Conservation (phyloP, 495 filamentous ascomycete species). For the Penicillium alfredii region DNA sequence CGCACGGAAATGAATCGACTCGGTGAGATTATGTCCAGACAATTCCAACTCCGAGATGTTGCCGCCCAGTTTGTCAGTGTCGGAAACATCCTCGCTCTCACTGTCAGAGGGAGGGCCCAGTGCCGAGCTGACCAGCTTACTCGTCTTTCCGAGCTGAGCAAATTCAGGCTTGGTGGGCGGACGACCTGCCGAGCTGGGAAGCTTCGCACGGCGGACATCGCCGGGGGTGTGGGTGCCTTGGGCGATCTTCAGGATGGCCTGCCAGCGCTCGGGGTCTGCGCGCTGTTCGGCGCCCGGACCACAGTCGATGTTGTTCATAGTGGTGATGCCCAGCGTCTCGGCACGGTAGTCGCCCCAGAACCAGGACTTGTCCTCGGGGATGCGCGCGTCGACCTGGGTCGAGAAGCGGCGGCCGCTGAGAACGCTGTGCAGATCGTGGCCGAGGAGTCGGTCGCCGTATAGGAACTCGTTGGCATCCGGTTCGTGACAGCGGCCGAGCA, state of each 20-base stretch:
- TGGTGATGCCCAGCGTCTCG: constrained; percentile 48
- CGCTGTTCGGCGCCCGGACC: constrained; percentile 37
- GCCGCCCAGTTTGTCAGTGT: no score
- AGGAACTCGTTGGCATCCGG: constrained; percentile 42
- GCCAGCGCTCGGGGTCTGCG: constrained; percentile 37
- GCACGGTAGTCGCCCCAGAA: constrained; percentile 53
- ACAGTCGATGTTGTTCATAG: constrained; percentile 47
- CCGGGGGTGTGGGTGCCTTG: constrained; percentile 27
- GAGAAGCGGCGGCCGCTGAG: constrained; percentile 40
- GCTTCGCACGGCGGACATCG: constrained; percentile 1
- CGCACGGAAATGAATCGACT: background rate
- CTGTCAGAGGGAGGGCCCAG: constrained; percentile 16
- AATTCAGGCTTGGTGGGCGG: constrained; percentile 20
- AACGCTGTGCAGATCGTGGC: constrained; percentile 32
- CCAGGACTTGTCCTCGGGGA: constrained; percentile 39
- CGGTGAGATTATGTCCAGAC: no score
- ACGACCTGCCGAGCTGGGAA: constrained; percentile 9
- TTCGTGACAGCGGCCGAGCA: constrained; percentile 52
- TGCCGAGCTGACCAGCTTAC: constrained; percentile 29
- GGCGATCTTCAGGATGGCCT: constrained; percentile 37
- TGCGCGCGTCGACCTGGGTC: constrained; percentile 37
- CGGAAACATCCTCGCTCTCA: background rate
- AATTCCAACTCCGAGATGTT: no score
- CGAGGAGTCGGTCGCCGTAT: constrained; percentile 27
- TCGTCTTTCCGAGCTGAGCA: constrained; percentile 28